These are phyloP conservation scores for Rosa persica DNA, from an alignment of 306 rosid genomes.

Conservation along the genomic window DNA sequence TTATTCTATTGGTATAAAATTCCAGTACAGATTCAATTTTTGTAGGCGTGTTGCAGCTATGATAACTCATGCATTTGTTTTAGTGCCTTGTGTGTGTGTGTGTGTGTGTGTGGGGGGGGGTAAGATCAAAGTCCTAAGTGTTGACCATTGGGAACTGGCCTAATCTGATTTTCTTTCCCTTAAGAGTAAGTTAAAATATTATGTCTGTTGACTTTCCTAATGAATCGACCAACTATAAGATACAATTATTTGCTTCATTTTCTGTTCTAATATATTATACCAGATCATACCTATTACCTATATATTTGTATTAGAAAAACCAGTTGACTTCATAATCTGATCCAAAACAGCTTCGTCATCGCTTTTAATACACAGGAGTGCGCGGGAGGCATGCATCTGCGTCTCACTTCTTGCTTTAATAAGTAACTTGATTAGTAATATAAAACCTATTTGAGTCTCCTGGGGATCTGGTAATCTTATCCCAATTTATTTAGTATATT, in stretches of 20 bases:
- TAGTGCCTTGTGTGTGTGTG: neutral
- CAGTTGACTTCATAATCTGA: constrained; percentile 7
- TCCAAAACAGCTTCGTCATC: neutral
- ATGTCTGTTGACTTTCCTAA: neutral
- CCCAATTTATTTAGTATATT: neutral
- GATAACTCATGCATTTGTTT: neutral
- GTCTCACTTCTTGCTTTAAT: neutral
- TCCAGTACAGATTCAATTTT: neutral
- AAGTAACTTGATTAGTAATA: neutral
- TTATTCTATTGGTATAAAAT: too few relatives aligned
- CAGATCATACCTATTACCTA: neutral
- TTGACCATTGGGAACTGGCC: neutral
- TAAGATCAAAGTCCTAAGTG: neutral
- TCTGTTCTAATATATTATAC: constrained; percentile 3
- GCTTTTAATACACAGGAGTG: neutral
- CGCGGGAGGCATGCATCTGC: constrained; percentile 16
- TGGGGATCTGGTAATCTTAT: neutral
- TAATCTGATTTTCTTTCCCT: constrained; percentile 13
- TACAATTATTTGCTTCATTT: constrained; percentile 12
- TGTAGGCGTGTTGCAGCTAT: neutral
- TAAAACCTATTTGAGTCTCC: neutral
- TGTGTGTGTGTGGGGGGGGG: neutral
- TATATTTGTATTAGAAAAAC: neutral
- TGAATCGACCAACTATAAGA: constrained; percentile 1
- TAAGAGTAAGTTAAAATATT: neutral